Percentiles rank a stretch among this genome's conserved stretches.
Evolutionary conservation across 768 basidiomycete species (phyloP).

Genomic region (Pleurotus pulmonarius): DNA sequence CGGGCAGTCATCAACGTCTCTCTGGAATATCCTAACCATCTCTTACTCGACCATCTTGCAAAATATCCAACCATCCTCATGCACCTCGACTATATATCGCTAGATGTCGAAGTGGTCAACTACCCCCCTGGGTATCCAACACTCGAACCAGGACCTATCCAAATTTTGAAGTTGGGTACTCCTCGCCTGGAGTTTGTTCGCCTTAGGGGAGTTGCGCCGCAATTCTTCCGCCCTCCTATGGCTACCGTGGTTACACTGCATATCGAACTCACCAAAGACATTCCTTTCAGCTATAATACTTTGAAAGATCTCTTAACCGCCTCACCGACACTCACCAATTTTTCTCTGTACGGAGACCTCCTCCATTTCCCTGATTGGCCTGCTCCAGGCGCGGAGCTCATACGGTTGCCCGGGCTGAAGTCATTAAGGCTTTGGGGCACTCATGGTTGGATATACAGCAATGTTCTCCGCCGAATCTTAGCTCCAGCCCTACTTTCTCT

Average conservation of each 20-base stretch:
- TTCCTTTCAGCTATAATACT: slow-evolving; percentile 30
- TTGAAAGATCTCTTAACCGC: slow-evolving; percentile 33
- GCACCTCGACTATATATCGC: no score
- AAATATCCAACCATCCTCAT: no score
- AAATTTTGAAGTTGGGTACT: slow-evolving; percentile 25
- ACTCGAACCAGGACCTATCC: not conserved
- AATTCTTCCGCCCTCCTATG: slow-evolving; percentile 35
- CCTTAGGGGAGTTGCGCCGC: slow-evolving; percentile 40
- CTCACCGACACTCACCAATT: slow-evolving; percentile 28
- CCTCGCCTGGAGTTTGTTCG: slow-evolving; percentile 33
- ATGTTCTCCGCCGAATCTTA: slow-evolving; percentile 31
- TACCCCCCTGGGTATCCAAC: not conserved
- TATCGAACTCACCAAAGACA: slow-evolving; percentile 35
- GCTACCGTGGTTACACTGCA: slow-evolving; percentile 34
- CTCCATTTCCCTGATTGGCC: slow-evolving; percentile 25
- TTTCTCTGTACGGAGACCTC: slow-evolving; percentile 44
- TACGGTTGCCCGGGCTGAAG: slow-evolving; percentile 30
- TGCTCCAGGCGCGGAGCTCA: slow-evolving; percentile 10
- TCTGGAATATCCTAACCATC: not conserved
- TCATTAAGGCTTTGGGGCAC: slow-evolving; percentile 38
- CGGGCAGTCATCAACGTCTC: not conserved
- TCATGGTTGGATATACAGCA: slow-evolving; percentile 30
- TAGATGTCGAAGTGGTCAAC: no score
- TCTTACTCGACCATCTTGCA: no score
- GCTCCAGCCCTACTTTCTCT: slow-evolving; percentile 37